Conservation (phyloP, 257 asterid genomes). For the Solanum tarijense region DNA sequence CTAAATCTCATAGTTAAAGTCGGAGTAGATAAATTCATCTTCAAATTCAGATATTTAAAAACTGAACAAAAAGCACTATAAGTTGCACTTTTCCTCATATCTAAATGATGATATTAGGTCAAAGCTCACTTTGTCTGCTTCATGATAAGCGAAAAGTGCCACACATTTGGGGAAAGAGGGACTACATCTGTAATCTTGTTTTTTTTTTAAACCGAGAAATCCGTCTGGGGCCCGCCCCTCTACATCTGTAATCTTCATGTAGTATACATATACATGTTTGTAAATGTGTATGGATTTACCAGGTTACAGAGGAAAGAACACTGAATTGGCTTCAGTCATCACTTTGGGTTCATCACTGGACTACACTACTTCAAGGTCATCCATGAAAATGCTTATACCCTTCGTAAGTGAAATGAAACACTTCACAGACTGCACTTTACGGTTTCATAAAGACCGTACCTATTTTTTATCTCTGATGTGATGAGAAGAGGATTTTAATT, state of each 20-base stretch:
- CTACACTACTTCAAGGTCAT: conserved; percentile 77
- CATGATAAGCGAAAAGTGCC: not conserved
- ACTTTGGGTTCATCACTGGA: conserved; percentile 95
- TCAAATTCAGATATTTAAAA: not conserved
- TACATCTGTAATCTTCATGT: not conserved
- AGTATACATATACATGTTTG: not conserved
- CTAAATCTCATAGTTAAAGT: not conserved
- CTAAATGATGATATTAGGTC: not conserved
- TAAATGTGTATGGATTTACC: not conserved
- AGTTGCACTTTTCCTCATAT: not conserved
- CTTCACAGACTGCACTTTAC: not conserved
- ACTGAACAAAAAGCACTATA: not conserved
- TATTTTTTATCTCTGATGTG: conserved; percentile 2
- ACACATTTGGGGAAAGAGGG: not conserved
- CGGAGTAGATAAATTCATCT: not conserved
- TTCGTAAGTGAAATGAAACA: conserved; percentile 48
- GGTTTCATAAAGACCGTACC: not conserved
- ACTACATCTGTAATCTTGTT: not conserved
- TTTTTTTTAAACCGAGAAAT: no score
- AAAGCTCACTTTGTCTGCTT: not conserved
- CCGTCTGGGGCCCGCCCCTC: no score
- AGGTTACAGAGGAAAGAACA: conserved; percentile 67
- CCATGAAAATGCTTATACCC: conserved; percentile 69
- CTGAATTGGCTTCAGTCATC: conserved; percentile 69
- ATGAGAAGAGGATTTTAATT: not conserved